Conservation (phyloP, 2,329 filamentous ascomycete species). For the Juglanconis sp. region DNA sequence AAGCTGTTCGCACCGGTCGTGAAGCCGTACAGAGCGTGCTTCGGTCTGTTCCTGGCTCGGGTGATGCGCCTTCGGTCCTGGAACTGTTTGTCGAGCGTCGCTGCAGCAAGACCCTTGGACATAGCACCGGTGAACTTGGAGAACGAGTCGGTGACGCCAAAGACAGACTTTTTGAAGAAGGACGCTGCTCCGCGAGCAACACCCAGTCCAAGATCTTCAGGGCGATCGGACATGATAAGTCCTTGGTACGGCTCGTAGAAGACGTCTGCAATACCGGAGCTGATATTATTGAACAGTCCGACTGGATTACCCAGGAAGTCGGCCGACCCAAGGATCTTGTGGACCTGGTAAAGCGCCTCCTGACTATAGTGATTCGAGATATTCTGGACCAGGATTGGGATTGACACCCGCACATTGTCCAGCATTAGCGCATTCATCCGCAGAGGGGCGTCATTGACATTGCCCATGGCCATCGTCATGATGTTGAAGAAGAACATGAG, state of each 20-base stretch:
- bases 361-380: slow-evolving; percentile 95
- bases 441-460: slow-evolving; percentile 96
- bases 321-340: slow-evolving; percentile 94
- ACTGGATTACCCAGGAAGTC: slow-evolving; percentile 98
- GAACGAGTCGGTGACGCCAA: slow-evolving; percentile 94
- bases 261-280: slow-evolving; percentile 93
- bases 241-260: slow-evolving; percentile 99
- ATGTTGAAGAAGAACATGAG: slow-evolving; percentile 99
- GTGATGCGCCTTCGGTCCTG: slow-evolving; percentile 95
- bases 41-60: slow-evolving; percentile 86
- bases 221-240: slow-evolving; percentile 90
- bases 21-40: slow-evolving; percentile 95
- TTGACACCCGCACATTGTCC: slow-evolving; percentile 90
- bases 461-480: slow-evolving; percentile 98
- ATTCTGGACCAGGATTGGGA: slow-evolving; percentile 77
- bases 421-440: slow-evolving; percentile 90
- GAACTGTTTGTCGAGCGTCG: slow-evolving; percentile 97
- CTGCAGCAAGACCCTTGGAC: slow-evolving; percentile 91
- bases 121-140: slow-evolving; percentile 97
- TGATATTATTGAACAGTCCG: slow-evolving; percentile 96
- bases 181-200: slow-evolving; percentile 96
- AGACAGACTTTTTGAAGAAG: slow-evolving; percentile 98
- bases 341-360: slow-evolving; percentile 91
- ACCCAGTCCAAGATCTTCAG: slow-evolving; percentile 89
- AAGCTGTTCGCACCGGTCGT: slow-evolving; percentile 94